Evolutionary conservation across 345 rosid genomes (phyloP), one percentile per base, ranked within the genome.

Genomic region (Laguncularia racemosa): DNA sequence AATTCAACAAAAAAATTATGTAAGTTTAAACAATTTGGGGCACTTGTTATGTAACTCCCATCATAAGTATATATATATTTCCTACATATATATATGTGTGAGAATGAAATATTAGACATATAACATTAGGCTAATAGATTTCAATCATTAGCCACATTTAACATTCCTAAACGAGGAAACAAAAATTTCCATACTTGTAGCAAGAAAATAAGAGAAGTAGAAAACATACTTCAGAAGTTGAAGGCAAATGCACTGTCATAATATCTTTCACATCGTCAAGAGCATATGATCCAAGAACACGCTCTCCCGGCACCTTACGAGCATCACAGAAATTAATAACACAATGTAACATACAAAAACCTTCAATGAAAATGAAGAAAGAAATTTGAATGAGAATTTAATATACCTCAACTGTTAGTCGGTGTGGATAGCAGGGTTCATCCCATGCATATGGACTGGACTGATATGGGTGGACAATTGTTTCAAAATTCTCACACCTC

Each of bases 391-490:
- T 6, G 52, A 48, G 45, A 51, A 61, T 6, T 33, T 33, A 7
- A 33, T 7, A 33, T 79, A 91, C 98, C 95, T 91, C 96, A 64
- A 91, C 63, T 62, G 80, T 72, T 52, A 91, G 81, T 71, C 92
- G 90, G 69, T 86, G 95, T 13, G 96, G 96, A 70, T 72, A 88
- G 67, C 79, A 82, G 53, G 96, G 95, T 74, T 91, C 98, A 86
- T 91, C 98, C 98, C 98, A 91, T 40, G 98, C 95, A 78, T 91
- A 88, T 47, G 89, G 92, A 73, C 83, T 81, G 53, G 90, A 85
- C 33, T 84, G 75, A 66, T 88, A 91, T 14, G 95, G 84, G 48
- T 84, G 83, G 71, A 91, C 65, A 51, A 77, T 70, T 50, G 96
- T 82, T 69, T 86, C 98, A 70, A 81, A 85, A 57, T 81, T 84